Base-by-base conservation (phyloP, 2,329 filamentous ascomycete species). In the Phoma herbarum region DNA sequence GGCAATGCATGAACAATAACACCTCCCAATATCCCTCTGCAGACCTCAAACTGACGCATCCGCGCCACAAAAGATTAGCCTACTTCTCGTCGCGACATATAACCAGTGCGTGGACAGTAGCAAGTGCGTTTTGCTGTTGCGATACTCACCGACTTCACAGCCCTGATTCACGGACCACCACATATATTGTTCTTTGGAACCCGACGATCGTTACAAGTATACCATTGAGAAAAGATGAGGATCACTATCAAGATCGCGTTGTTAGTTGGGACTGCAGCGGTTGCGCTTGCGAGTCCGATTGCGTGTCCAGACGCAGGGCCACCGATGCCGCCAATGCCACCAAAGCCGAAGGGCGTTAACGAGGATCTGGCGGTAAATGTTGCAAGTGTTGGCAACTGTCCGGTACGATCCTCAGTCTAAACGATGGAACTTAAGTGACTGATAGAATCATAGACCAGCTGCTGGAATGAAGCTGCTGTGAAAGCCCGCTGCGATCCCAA, bases 381-480 rank as follows among this genome's bases (percentile, higher is more conserved):
- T 31, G 61, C 65, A 23, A 49, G 42, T 4, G 62, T 68, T 41
- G 70, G 71, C 26, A 37, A 56, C 53, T 75, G 73, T 59, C 63
- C 71, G 16, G 72, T 75, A 68, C 28, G 67, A 5, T 43, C 23
- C 56, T 14, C 12, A 28, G 25, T 28, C 45, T 14, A 16, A n/a
- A 39, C 16, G 20, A 26, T 26, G 28, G 23, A 4, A 2, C 1
- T 20, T 29, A 18, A 18, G 11, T 25, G 16, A 18, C 62, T 69
- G 28, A 65, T 46, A 2, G 53, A 35, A 7, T 11, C 25, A 28
- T 43, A 75, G 74, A 61, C 60, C 52, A 64, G 72, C 29, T 76
- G 74, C 57, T 76, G 73, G 73, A 74, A 75, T 39, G 68, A 74
- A 57, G 67, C 66, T 4, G 73, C 68, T 20, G 66, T 51, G 28